These are phyloP conservation scores for Gnaphalium uliginosum DNA, from an alignment of 129 eudicot genomes.

Conservation along the genomic window DNA sequence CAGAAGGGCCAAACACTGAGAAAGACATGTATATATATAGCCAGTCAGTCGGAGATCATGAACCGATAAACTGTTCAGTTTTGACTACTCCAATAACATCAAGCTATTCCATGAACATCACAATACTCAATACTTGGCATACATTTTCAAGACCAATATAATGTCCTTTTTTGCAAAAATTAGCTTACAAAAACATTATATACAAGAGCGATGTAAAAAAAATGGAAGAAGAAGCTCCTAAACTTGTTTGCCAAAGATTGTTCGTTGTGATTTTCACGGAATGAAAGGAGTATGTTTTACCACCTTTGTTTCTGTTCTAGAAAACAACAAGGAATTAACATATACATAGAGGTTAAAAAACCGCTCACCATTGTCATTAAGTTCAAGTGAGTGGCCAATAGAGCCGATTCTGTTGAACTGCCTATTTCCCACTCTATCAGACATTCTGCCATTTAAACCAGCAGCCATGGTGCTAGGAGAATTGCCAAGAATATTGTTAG, in stretches of 20 bases:
- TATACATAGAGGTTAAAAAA: neutral
- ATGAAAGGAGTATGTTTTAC: neutral
- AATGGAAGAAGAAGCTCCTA: neutral
- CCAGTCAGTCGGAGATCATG: neutral
- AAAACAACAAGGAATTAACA: neutral
- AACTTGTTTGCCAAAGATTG: neutral
- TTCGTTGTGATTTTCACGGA: neutral
- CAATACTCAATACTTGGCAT: neutral
- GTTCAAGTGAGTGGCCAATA: slow-evolving; percentile 48
- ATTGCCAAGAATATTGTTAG: slow-evolving; percentile 46
- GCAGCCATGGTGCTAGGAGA: slow-evolving; percentile 48
- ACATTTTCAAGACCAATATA: neutral
- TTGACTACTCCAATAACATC: neutral
- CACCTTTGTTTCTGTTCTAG: too few relatives aligned
- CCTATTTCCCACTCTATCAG: slow-evolving; percentile 55
- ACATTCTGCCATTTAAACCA: slow-evolving; percentile 42
- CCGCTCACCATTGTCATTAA: slow-evolving; percentile 33
- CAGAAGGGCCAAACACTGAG: slow-evolving; percentile 67
- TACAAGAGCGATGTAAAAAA: neutral
- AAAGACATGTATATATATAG: slow-evolving; percentile 8
- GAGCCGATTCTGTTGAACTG: slow-evolving; percentile 54
- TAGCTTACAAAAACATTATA: too few relatives aligned
- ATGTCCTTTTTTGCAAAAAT: neutral
- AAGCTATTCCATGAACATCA: neutral
- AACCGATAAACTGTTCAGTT: neutral